A percentile compares a stretch with the other conserved stretches of the same genome.
phyloP scores from a whole-genome alignment of 2,329 filamentous ascomycete genomes.

The Trichophyton benhamiae region DNA sequence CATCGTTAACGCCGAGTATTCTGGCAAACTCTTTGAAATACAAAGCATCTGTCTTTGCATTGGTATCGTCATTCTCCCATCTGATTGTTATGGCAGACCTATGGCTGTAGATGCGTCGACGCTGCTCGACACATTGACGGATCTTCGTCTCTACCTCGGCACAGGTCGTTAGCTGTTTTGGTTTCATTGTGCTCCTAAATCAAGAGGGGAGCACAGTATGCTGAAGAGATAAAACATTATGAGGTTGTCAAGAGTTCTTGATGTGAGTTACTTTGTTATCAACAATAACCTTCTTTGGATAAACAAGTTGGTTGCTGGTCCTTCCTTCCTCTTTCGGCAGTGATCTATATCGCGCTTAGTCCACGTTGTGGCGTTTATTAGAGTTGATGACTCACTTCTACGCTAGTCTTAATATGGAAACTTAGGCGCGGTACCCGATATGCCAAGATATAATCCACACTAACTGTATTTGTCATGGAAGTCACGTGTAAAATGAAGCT shows the following conservation, averaged over 20 bases:
- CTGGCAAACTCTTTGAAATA: not conserved
- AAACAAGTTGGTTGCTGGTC: not conserved
- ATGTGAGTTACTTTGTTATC: not conserved
- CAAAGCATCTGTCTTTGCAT: not conserved
- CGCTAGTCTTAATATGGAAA: not conserved
- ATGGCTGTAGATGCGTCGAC: not conserved
- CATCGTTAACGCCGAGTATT: not conserved
- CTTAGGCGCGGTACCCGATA: not conserved
- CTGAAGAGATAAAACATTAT: not conserved
- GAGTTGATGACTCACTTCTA: not conserved
- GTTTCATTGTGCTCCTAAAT: not conserved
- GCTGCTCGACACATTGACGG: not conserved
- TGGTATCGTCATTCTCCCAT: not conserved
- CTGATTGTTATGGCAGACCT: not conserved
- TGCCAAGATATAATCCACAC: not conserved
- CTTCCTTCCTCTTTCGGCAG: not conserved
- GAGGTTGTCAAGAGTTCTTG: not conserved
- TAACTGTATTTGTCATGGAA: too few relatives aligned
- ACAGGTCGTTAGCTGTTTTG: not conserved
- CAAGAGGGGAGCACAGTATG: not conserved
- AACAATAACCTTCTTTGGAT: not conserved
- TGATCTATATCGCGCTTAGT: not conserved
- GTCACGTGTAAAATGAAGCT: too few relatives aligned
- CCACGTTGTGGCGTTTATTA: not conserved
- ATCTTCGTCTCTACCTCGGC: not conserved